Evolutionary conservation across 148 eudicot species (phyloP).

Genomic region (Linanthus parryae): DNA sequence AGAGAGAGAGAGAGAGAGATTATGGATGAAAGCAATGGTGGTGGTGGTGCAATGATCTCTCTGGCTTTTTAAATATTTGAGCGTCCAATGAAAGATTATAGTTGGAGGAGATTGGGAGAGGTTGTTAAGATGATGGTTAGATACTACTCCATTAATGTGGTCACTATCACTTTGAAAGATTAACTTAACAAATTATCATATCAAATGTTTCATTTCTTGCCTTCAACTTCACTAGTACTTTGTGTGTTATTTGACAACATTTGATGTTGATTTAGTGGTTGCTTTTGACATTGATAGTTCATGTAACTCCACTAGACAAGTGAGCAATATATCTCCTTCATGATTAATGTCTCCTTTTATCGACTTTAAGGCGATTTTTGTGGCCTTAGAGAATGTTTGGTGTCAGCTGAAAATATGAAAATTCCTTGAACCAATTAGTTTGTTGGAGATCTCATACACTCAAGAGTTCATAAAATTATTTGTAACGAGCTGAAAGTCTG

Average conservation of each 20-base stretch:
- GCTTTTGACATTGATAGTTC: too few relatives aligned
- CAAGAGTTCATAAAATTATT: too few relatives aligned
- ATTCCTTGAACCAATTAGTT: too few relatives aligned
- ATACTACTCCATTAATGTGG: conserved; percentile 6
- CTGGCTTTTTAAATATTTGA: neutral
- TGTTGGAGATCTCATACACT: too few relatives aligned
- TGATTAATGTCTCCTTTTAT: too few relatives aligned
- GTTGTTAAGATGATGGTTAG: neutral
- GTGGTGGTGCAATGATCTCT: conserved; percentile 3
- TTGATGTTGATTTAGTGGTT: conserved; percentile 28
- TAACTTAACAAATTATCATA: neutral
- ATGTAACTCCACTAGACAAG: too few relatives aligned
- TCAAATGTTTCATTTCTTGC: conserved; percentile 52
- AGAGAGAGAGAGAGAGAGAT: neutral
- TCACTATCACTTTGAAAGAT: conserved; percentile 6
- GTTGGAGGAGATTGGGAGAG: neutral
- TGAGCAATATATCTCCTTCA: too few relatives aligned
- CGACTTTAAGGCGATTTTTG: too few relatives aligned
- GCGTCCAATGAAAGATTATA: neutral
- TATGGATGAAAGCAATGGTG: conserved; percentile 4
- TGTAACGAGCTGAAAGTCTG: too few relatives aligned
- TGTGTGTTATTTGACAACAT: too few relatives aligned
- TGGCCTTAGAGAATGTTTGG: too few relatives aligned
- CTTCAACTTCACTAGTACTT: conserved; percentile 76
- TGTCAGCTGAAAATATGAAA: too few relatives aligned